Evolutionary conservation across 2,329 filamentous ascomycete species (phyloP).

Genomic region (Verticillium albo-atrum): DNA sequence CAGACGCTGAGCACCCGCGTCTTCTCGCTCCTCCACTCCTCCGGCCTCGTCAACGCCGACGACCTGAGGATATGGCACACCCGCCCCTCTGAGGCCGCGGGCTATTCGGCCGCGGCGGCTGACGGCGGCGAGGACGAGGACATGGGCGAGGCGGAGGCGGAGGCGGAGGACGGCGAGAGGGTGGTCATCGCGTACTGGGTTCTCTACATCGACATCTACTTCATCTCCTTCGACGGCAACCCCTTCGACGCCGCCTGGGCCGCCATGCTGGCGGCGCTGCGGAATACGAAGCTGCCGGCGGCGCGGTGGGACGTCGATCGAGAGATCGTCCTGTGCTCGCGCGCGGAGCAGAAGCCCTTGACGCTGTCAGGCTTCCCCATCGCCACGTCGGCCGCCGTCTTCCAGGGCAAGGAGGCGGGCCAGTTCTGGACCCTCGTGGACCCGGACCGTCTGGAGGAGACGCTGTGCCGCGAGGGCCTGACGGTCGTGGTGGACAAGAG

Average conservation of each 20-base stretch:
- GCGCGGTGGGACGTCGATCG: slow-evolving; percentile 82
- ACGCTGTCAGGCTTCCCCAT: slow-evolving; percentile 65
- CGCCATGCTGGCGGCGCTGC: slow-evolving; percentile 74
- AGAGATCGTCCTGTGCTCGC: slow-evolving; percentile 73
- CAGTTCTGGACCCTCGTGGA: slow-evolving; percentile 78
- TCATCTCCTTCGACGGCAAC: slow-evolving; percentile 89
- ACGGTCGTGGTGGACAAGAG: slow-evolving; percentile 71
- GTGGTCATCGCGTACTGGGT: slow-evolving; percentile 84
- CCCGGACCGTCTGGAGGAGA: slow-evolving; percentile 87
- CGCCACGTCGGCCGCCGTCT: slow-evolving; percentile 73
- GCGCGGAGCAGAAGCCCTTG: slow-evolving; percentile 50
- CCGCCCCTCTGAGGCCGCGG: slow-evolving; percentile 33
- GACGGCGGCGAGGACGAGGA: slow-evolving; percentile 30
- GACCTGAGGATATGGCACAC: slow-evolving; percentile 72
- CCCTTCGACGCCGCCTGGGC: slow-evolving; percentile 90
- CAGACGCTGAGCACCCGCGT: slow-evolving; percentile 82
- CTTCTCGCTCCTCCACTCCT: slow-evolving; percentile 69
- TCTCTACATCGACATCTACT: slow-evolving; percentile 91
- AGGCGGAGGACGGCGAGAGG: slow-evolving; percentile 19
- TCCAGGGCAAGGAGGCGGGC: slow-evolving; percentile 58
- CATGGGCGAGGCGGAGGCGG: slow-evolving; percentile 30
- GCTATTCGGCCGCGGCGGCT: slow-evolving; percentile 20
- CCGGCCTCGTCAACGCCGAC: slow-evolving; percentile 59
- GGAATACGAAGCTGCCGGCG: slow-evolving; percentile 69
- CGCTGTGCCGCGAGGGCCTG: slow-evolving; percentile 75